A percentile compares a stretch with the other conserved stretches of the same genome.
phyloP scores from a whole-genome alignment of 2,329 filamentous ascomycete species.

The Ceratocystis huliohia region DNA sequence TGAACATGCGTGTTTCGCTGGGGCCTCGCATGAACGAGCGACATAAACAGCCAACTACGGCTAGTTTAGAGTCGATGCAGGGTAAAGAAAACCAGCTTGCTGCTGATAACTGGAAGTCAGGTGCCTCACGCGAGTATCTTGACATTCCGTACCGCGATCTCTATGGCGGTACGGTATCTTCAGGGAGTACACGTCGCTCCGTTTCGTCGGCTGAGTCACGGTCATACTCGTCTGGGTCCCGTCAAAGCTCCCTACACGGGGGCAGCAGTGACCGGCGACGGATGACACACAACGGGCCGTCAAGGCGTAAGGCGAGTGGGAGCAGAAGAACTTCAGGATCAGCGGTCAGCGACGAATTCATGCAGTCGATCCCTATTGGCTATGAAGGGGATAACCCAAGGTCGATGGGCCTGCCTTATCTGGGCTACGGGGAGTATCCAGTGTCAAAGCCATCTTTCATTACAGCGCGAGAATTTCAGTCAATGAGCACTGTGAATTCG shows the following conservation, averaged over 20 bases:
- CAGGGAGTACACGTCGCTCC: constrained; percentile 8
- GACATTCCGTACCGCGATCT: constrained; percentile 19
- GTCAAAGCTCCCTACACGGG: constrained; percentile 10
- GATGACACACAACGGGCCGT: constrained; percentile 6
- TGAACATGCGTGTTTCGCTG: constrained; percentile 11
- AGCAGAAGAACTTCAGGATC: constrained; percentile 15
- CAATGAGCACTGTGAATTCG: constrained; percentile 19
- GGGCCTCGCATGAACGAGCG: constrained; percentile 3
- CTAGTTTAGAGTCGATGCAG: constrained; percentile 14
- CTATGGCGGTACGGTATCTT: constrained; percentile 10
- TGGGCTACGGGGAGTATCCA: constrained; percentile 11
- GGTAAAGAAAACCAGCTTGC: constrained; percentile 17
- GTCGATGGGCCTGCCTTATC: constrained; percentile 6
- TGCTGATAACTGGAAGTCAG: constrained; percentile 16
- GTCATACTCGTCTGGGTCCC: constrained; percentile 10
- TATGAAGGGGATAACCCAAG: constrained; percentile 11
- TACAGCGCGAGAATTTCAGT: constrained; percentile 17
- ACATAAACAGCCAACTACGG: constrained; percentile 8
- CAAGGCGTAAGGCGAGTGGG: constrained; percentile 10
- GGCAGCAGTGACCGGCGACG: constrained; percentile 1
- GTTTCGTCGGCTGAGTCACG: background rate
- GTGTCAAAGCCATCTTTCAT: constrained; percentile 17
- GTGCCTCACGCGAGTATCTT: constrained; percentile 13
- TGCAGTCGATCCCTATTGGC: constrained; percentile 19
- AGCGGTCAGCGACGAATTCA: constrained; percentile 16